Evolutionary conservation across 352 stramenopile genomes (phyloP).

Genomic region (Pythium vanterpoolii): DNA sequence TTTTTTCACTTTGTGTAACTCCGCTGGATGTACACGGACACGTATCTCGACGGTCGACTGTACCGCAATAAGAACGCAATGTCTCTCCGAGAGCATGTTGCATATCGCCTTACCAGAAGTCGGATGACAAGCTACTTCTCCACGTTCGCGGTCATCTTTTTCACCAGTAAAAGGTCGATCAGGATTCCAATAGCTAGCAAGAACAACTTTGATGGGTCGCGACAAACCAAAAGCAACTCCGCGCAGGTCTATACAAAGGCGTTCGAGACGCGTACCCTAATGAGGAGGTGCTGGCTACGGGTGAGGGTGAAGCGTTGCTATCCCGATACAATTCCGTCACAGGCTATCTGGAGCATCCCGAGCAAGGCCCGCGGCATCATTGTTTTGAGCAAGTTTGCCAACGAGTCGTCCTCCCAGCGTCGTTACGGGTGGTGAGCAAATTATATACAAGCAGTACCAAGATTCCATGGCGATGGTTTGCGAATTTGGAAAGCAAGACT

Average conservation of each 20-base stretch:
- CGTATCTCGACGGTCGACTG: not conserved
- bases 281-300: not conserved
- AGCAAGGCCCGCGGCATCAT: not conserved
- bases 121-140: not conserved
- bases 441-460: slow-evolving; percentile 28
- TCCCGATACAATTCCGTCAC: slow-evolving; percentile 7
- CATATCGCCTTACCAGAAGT: slow-evolving; percentile 10
- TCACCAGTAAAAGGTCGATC: slow-evolving; percentile 20
- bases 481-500: slow-evolving; percentile 29
- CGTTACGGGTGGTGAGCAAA: slow-evolving; percentile 9
- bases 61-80: not conserved
- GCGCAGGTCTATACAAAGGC: slow-evolving; percentile 10
- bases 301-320: not conserved
- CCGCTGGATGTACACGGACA: slow-evolving; percentile 4
- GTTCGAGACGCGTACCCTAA: slow-evolving; percentile 12
- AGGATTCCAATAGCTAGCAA: slow-evolving; percentile 14
- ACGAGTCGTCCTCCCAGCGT: slow-evolving; percentile 1
- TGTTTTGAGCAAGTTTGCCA: not conserved
- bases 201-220: slow-evolving; percentile 15
- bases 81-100: slow-evolving; percentile 2
- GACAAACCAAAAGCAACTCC: slow-evolving; percentile 5
- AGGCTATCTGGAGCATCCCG: not conserved
- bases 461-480: slow-evolving; percentile 42
- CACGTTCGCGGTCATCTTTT: slow-evolving; percentile 5
- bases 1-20: slow-evolving; percentile 4